Evolutionary conservation across 1,139 yeast genomes (phyloP).

Genomic region (Zygoascus hellenicus): DNA sequence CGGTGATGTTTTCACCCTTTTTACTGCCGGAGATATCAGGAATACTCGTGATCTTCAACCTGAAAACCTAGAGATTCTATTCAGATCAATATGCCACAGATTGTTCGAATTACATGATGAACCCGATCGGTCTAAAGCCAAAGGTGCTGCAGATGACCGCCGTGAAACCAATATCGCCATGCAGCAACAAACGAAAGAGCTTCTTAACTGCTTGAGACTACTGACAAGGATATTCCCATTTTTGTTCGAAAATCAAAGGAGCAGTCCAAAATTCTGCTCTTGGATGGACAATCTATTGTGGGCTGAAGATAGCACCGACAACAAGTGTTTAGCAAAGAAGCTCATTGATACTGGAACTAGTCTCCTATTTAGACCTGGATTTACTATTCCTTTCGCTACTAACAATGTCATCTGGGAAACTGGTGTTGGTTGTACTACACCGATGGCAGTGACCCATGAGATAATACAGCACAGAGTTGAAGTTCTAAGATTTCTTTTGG

Average conservation of each 20-base stretch:
- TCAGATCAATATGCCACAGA: constrained; percentile 40
- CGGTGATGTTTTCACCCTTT: constrained; percentile 50
- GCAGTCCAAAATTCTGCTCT: constrained; percentile 30
- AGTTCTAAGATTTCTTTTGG: constrained; percentile 53
- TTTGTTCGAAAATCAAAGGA: constrained; percentile 42
- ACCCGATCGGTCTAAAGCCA: constrained; percentile 7
- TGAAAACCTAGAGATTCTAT: constrained; percentile 48
- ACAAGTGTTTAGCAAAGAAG: constrained; percentile 45
- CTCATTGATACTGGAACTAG: constrained; percentile 45
- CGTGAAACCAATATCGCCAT: too few relatives aligned
- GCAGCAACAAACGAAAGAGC: constrained; percentile 28
- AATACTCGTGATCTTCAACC: constrained; percentile 55
- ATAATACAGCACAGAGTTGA: constrained; percentile 65
- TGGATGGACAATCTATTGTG: constrained; percentile 42
- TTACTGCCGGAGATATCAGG: constrained; percentile 55
- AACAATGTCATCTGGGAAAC: constrained; percentile 57
- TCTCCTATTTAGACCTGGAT: constrained; percentile 55
- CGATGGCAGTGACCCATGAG: constrained; percentile 39
- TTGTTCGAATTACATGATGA: constrained; percentile 31
- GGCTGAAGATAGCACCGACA: constrained; percentile 27
- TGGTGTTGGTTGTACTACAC: constrained; percentile 57
- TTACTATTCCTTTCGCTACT: constrained; percentile 40
- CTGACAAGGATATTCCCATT: constrained; percentile 65
- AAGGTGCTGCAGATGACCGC: too few relatives aligned
- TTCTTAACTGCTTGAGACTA: constrained; percentile 58